Conservation (phyloP, 441 rosid genomes). For the Arabidopsis lyrata region DNA sequence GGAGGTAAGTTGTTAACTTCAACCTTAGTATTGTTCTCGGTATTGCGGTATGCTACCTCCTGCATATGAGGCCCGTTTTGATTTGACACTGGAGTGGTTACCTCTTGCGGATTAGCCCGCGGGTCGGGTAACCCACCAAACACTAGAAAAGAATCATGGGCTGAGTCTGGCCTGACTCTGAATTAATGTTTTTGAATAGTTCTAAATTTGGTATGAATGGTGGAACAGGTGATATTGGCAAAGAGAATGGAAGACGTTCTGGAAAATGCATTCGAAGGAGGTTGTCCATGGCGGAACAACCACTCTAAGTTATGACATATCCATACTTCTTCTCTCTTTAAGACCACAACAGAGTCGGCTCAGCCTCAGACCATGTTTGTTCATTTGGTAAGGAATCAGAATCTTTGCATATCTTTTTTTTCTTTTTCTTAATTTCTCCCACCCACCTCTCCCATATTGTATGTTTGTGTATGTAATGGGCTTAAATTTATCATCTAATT, state of each 20-base stretch:
- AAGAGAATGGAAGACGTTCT: conserved; percentile 95
- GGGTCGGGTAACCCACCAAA: not conserved
- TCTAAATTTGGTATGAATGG: conserved; percentile 16
- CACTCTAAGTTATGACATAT: conserved; percentile 72
- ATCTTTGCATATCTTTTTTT: not conserved
- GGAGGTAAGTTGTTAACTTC: conserved; percentile 61
- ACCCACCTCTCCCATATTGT: conserved; percentile 20
- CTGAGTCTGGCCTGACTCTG: not conserved
- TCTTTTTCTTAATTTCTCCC: not conserved
- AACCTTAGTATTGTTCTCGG: not conserved
- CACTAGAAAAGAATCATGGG: not conserved
- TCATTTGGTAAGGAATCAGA: conserved; percentile 19
- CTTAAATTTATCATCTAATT: conserved; percentile 29
- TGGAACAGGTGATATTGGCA: conserved; percentile 77
- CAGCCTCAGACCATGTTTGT: conserved; percentile 3
- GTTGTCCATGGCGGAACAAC: conserved; percentile 88
- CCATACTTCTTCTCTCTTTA: not conserved
- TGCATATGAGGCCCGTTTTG: not conserved
- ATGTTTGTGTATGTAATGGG: conserved; percentile 37
- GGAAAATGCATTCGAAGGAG: conserved; percentile 94
- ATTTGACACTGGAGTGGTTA: not conserved
- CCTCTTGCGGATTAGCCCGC: not conserved
- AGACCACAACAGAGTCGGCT: conserved; percentile 1
- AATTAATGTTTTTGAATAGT: not conserved
- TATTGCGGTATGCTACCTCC: not conserved